Percentiles rank a stretch among this genome's conserved stretches.
phyloP scores from a whole-genome alignment of 805 yeast species.

The Wickerhamiella sergipiensis region DNA sequence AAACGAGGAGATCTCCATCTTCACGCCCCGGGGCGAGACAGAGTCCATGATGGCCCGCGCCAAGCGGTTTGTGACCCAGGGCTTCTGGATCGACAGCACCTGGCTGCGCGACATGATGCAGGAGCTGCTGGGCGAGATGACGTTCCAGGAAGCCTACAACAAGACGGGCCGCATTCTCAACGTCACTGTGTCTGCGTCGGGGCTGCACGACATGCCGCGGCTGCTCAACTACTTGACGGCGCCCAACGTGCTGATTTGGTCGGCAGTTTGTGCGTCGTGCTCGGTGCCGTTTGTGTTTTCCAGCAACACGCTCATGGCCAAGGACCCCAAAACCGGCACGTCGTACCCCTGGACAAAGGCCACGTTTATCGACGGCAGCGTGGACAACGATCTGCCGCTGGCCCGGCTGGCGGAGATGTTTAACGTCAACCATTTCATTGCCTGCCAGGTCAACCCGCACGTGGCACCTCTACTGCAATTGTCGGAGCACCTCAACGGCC shows the following conservation, averaged over 20 bases:
- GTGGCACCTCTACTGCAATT: constrained; percentile 64
- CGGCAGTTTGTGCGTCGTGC: constrained; percentile 88
- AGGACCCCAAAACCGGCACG: constrained; percentile 57
- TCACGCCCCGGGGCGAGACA: constrained; percentile 39
- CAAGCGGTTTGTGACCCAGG: constrained; percentile 59
- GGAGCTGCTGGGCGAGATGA: constrained; percentile 71
- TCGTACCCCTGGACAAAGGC: constrained; percentile 73
- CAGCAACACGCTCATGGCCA: constrained; percentile 72
- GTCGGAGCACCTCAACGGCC: constrained; percentile 19
- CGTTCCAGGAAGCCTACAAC: constrained; percentile 88
- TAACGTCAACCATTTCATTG: constrained; percentile 92
- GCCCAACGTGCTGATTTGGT: constrained; percentile 80
- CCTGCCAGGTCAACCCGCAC: constrained; percentile 95
- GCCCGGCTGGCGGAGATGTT: constrained; percentile 89
- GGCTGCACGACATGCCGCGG: constrained; percentile 82
- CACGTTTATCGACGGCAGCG: constrained; percentile 89
- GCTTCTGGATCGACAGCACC: constrained; percentile 75
- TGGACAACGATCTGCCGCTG: constrained; percentile 86
- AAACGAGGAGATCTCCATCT: constrained; percentile 39
- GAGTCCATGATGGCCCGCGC: constrained; percentile 40
- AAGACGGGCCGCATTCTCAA: constrained; percentile 88
- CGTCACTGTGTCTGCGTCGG: constrained; percentile 85
- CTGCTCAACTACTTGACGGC: constrained; percentile 81
- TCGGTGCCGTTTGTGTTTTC: constrained; percentile 87
- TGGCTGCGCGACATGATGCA: constrained; percentile 63